Conservation (phyloP, 345 rosid species). For the Chamaenerion angustifolium region DNA sequence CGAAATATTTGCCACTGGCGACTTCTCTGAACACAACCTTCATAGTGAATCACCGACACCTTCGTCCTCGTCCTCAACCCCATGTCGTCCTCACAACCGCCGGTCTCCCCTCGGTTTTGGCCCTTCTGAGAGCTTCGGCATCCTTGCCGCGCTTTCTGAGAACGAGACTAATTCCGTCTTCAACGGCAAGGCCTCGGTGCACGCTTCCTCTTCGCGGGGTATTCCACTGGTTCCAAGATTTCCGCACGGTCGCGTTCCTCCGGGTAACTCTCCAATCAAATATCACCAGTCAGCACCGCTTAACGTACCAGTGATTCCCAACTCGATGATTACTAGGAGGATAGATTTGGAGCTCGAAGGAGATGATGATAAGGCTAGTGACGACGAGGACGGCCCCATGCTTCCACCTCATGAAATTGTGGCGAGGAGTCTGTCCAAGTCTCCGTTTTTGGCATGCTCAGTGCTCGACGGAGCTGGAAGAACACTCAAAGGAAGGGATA, state of each 20-base stretch:
- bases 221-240: slow-evolving; percentile 12
- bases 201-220: slow-evolving; percentile 15
- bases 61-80: slow-evolving; percentile 5
- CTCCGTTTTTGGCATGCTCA: slow-evolving; percentile 18
- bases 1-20: slow-evolving; percentile 19
- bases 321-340: slow-evolving; percentile 9
- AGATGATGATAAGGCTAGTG: slow-evolving; percentile 7
- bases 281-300: slow-evolving; percentile 28
- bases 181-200: slow-evolving; percentile 13
- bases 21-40: slow-evolving; percentile 5
- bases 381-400: slow-evolving; percentile 13
- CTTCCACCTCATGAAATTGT: slow-evolving; percentile 36
- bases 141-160: slow-evolving; percentile 24
- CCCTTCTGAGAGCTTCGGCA: slow-evolving; percentile 16
- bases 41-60: neutral
- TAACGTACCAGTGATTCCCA: slow-evolving; percentile 16
- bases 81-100: slow-evolving; percentile 9
- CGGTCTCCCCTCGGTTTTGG: slow-evolving; percentile 3
- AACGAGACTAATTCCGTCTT: slow-evolving; percentile 8
- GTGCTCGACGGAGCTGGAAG: slow-evolving; percentile 33
- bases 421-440: slow-evolving; percentile 17
- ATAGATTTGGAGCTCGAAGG: slow-evolving; percentile 10
- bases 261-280: neutral
- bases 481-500: slow-evolving; percentile 31
- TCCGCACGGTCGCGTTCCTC: slow-evolving; percentile 13